Evolutionary conservation across 371 early-diverging fungal species (phyloP), one percentile per base, ranked within the genome.

Genomic region (Quaeritorhiza haematococci): DNA sequence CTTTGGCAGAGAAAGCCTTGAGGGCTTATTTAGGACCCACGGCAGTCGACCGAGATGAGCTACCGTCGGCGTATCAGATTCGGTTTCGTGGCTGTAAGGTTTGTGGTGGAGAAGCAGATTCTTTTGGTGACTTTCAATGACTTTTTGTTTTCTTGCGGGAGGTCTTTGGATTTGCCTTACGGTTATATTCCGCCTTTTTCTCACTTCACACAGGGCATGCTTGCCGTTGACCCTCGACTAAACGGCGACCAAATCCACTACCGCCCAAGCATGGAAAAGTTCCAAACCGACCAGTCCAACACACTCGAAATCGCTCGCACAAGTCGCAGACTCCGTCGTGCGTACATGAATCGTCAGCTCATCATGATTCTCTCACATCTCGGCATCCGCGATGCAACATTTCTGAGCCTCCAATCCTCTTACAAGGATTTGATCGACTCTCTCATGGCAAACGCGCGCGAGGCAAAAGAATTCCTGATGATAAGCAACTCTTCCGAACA

Each of bases 1-100:
- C 30, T 1, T 53, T 86, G 19, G 87, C 88, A 0, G 53, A 38
- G 64, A 75, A 61, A 17, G 76, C 88, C 13, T 19, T 38, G 38
- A 38, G 19, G 19, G 13, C 13, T 38, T 38, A 38, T 19, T 13
- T 41, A 19, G 46, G 21, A 33, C 35, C 13, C n/a, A 34, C 17
- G 4, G 27, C 52, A 86, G 56, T 73, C 75, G 15, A 64, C 86
- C n/a, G 64, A 64, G 24, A 43, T 62, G 0, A 53, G 38, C 13
- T 72, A 0, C 92, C 92, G 0, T 74, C 80, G 26, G 92, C 91
- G 0, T 85, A 88, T 43, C 93, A 94, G 61, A 84, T 92, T 26
- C 78, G 91, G 44, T 62, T 86, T 1, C 87, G 79, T 13, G 90
- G 90, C 15, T 84, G 80, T 19, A 92, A 92, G 69, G 92, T 42